A percentile compares a stretch with the other conserved stretches of the same genome.
phyloP scores from a whole-genome alignment of 768 basidiomycete species.

The Boletus coccyginus region DNA sequence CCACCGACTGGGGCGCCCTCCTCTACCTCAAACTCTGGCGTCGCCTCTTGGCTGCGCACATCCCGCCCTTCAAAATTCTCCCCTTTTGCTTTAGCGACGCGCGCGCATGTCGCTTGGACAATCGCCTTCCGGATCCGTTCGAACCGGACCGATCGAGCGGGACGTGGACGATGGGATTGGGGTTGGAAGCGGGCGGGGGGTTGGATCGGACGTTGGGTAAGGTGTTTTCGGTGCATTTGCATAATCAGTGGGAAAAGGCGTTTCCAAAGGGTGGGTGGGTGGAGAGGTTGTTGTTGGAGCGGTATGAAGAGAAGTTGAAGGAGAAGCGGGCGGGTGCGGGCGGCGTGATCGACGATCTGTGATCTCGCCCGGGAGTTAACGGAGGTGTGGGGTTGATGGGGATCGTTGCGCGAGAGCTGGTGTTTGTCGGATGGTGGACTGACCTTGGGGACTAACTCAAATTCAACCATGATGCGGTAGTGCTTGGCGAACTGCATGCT shows the following conservation, averaged over 20 bases:
- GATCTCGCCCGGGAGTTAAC: background rate
- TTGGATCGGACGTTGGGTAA: slow-evolving; percentile 61
- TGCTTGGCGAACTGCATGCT: background rate
- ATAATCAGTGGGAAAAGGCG: slow-evolving; percentile 93
- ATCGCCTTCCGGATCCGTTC: slow-evolving; percentile 93
- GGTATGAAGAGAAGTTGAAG: slow-evolving; percentile 47
- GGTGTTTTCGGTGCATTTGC: slow-evolving; percentile 87
- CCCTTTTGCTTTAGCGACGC: slow-evolving; percentile 96
- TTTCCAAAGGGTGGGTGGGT: slow-evolving; percentile 90
- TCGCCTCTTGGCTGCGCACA: slow-evolving; percentile 64
- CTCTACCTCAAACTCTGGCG: slow-evolving; percentile 93
- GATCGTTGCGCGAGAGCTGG: background rate
- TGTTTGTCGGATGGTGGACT: background rate
- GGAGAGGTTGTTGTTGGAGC: slow-evolving; percentile 65
- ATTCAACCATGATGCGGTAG: background rate
- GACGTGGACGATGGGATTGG: slow-evolving; percentile 67
- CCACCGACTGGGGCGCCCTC: slow-evolving; percentile 92
- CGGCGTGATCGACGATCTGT: background rate
- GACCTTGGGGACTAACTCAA: background rate
- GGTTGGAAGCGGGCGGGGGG: slow-evolving; percentile 57
- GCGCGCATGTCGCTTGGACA: slow-evolving; percentile 88
- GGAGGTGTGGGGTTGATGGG: background rate
- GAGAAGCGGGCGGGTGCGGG: background rate
- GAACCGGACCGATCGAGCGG: slow-evolving; percentile 48
- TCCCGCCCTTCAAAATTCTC: slow-evolving; percentile 87